Conservation (phyloP, 2,329 filamentous ascomycete genomes). For the Diplodia mutila region DNA sequence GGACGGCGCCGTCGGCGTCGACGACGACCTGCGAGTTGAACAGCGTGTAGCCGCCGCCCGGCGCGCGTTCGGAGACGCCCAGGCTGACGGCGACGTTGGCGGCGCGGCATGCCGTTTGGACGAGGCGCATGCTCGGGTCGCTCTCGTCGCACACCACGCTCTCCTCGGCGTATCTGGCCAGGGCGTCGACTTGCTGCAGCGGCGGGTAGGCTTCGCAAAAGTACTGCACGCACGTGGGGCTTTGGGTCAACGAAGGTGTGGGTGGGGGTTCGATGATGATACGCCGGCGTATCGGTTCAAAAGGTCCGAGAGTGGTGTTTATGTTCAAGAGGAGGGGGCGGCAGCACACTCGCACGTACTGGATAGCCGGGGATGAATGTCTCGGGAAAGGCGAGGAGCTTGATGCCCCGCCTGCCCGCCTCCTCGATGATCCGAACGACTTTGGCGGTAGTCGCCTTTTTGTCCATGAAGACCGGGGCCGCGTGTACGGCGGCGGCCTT, state of each 20-base stretch:
- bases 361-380: conserved; percentile 45
- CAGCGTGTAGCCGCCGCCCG: conserved; percentile 39
- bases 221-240: conserved; percentile 36
- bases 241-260: background rate
- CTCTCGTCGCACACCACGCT: conserved; percentile 40
- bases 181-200: conserved; percentile 38
- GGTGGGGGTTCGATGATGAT: too few relatives aligned
- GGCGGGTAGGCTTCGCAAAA: conserved; percentile 44
- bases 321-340: too few relatives aligned
- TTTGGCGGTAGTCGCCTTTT: conserved; percentile 40
- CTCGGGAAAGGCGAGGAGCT: conserved; percentile 43
- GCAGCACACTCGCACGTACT: conserved; percentile 28
- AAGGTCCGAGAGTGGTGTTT: too few relatives aligned
- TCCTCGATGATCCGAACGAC: conserved; percentile 40
- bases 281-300: too few relatives aligned
- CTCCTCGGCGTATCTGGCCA: conserved; percentile 41
- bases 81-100: conserved; percentile 40
- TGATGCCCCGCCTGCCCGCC: conserved; percentile 36
- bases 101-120: conserved; percentile 40
- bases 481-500: conserved; percentile 44
- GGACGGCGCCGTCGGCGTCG: conserved; percentile 38
- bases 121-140: conserved; percentile 36
- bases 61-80: conserved; percentile 41
- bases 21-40: conserved; percentile 45
- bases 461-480: conserved; percentile 45